Evolutionary conservation across 2,329 filamentous ascomycete species (phyloP), one percentile per base, ranked within the genome.

Genomic region (Hortaea werneckii): DNA sequence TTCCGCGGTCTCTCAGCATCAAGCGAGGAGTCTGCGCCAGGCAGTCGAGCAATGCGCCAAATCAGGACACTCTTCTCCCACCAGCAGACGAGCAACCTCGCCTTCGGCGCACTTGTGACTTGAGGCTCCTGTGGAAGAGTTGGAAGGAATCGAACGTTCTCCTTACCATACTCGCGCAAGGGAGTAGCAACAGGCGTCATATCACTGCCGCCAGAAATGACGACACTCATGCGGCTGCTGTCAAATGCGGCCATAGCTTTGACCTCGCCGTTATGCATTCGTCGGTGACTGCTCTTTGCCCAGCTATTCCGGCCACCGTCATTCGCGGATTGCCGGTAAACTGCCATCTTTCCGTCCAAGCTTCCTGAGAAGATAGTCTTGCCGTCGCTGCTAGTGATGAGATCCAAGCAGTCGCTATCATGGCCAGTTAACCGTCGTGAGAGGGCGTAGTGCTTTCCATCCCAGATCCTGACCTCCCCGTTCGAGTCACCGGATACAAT

Each of bases 401-500:
- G 74, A 61, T 89, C 90, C 49, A 98, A 73, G 4, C 95, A 83
- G 66, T 98, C 92, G 39, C 90, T 87, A 54, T 87, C 82, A 61
- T 98, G 92, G 27, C 83, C 82, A 59, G 88, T 82, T 45, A 98
- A 79, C 42, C 89, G 78, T 62, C 98, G 92, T 32, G 80, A 76
- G 56, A 95, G 80, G 4, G 88, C 89, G 64, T 90, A 95, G 44
- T 87, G 94, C 68, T 85, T 89, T 46, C 87, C 87, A 62, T 94
- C 87, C 84, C 89, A 98, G 61, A 96, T 86, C 54, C 87, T 82
- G 37, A 98, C 76, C 62, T 96, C 88, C 29, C 92, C 92, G 5
- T 88, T 89, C 3, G 92, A 96, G 64, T 98, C 92, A 42, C 87
- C 92, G 1, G 89, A 95, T 9, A 96, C 82, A 50, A 98, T 92